Evolutionary conservation across 352 stramenopile species (phyloP), one percentile per base, ranked within the genome.

Genomic region (Globisporangium paddicum): DNA sequence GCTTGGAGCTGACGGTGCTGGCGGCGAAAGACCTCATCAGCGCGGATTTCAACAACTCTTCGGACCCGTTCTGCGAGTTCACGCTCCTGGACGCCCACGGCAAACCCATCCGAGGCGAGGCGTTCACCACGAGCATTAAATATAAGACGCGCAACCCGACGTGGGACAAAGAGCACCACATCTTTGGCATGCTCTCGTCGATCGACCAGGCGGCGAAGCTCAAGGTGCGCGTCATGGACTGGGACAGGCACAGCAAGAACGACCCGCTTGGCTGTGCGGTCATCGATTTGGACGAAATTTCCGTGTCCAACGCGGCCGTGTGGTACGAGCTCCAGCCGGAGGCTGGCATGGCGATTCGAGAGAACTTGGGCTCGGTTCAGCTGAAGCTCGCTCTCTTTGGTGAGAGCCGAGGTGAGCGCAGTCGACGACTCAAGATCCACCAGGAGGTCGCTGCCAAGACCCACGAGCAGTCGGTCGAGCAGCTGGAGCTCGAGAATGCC

Each of bases 401-500:
- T 11, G 82, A 91, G 57, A 88, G 72, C 8, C 69, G 65, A 30
- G 79, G 77, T 0, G 82, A 91, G 58, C 70, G 75, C 21, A 66
- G 55, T 25, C 63, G 79, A 16, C 72, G 72, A 25, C 47, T 79
- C 23, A 77, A 77, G 41, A 85, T 88, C n/a, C 52, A 87, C 49
- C 76, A 74, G 41, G 75, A 88, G 51, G 41, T 82, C 4, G 69
- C 71, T 4, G 64, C 64, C 7, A 91, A 91, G 56, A 72, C 72
- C 0, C 74, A 86, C 55, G 73, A 86, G 34, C 69, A 84, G 19
- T 88, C 77, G 0, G 63, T 77, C 8, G 80, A 89, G 26, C 74
- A 87, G 51, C 68, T 82, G 3, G 77, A 86, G 51, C 68, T 88
- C 9, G 81, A 91, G 46, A 89, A 87, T 46, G 82, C 82, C 0